Base-by-base conservation (phyloP, 495 filamentous ascomycete genomes). In the Hypoxylon perforatum region DNA sequence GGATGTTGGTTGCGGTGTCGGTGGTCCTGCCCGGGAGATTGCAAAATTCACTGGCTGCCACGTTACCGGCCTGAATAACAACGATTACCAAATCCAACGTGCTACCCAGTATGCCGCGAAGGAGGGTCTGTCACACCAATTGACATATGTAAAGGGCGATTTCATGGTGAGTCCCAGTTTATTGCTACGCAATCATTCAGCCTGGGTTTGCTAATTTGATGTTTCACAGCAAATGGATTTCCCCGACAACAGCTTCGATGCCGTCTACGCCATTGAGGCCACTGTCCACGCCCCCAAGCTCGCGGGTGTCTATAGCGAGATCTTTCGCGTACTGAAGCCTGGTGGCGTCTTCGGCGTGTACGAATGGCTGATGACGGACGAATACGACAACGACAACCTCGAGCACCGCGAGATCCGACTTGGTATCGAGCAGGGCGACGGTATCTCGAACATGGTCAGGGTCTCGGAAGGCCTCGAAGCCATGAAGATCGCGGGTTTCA, bases 321-420 rank as follows among this genome's bases (percentile, higher is more conserved):
- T 98, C 74, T 91, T 89, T 86, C 91, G 93, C 28, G 95, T 98
- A 41, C 83, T 99, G 49, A 99, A 98, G 86, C 95, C 95, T 46
- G 95, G 96, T 51, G 95, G 95, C 73, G 85, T 91, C 55, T 99
- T 99, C 71, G 95, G 95, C 73, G 95, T 98, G 36, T 98, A 98
- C 83, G 95, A 99, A 78, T 99, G 96, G 96, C 84, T 99, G 65
- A 99, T 99, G 95, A 97, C 94, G 38, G 94, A 97, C 70, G 81
- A 89, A 2, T 99, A 97, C 81, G 91, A 99, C 81, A 94, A 95
- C 74, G 78, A 88, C 53, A 92, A 98, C 83, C 74, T 91, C 14
- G 87, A 90, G 72, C 95, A 99, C 84, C 90, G 93, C 63, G 86
- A 89, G 69, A 94, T 98, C 75, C 92, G 95, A 60, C 88, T 97